These are phyloP conservation scores for Adansonia rubrostipa DNA, from an alignment of 441 rosid species.

Conservation along the genomic window DNA sequence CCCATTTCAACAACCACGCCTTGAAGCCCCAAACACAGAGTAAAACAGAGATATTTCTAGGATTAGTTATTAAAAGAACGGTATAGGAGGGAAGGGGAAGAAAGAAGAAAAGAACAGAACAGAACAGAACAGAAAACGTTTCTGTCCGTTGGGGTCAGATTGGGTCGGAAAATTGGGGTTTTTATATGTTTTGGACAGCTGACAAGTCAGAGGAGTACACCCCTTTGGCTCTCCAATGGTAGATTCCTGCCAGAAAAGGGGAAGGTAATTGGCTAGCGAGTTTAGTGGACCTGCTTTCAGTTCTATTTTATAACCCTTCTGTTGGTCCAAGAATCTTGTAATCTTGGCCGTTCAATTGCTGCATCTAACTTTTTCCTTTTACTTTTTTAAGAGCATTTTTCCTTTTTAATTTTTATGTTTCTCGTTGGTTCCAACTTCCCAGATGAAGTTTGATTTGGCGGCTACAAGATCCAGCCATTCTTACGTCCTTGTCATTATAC, in stretches of 20 bases:
- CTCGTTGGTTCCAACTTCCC: too few relatives aligned
- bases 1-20: conserved; percentile 36
- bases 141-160: background rate
- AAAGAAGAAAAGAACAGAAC: conserved; percentile 12
- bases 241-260: background rate
- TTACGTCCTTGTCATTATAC: too few relatives aligned
- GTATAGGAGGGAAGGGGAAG: background rate
- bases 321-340: background rate
- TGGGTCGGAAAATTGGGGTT: conserved; percentile 9
- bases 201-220: conserved; percentile 25
- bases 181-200: conserved; percentile 35
- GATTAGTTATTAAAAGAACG: background rate
- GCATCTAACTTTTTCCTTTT: background rate
- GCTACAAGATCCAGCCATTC: too few relatives aligned
- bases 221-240: background rate
- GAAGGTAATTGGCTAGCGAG: background rate
- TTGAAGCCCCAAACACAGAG: conserved; percentile 23
- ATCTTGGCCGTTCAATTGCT: background rate
- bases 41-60: background rate
- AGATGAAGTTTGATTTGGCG: too few relatives aligned
- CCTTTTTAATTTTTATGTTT: background rate
- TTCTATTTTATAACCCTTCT: background rate
- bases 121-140: background rate
- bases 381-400: background rate
- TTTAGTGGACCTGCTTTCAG: background rate